phyloP scores from a whole-genome alignment of 2,329 filamentous ascomycete species.

The Fusarium scirpi region DNA sequence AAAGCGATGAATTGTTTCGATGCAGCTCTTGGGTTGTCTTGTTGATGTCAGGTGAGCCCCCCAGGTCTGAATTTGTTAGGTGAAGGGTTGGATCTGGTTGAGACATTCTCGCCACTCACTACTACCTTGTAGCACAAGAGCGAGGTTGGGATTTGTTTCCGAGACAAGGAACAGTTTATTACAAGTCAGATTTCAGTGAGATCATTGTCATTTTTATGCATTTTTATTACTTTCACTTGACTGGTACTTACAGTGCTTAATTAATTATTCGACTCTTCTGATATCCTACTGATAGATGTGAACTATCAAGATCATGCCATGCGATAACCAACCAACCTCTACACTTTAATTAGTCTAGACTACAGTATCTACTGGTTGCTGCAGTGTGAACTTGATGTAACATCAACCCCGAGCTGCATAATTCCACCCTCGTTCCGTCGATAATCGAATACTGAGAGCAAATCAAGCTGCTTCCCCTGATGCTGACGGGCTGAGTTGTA shows the following conservation, averaged over 20 bases:
- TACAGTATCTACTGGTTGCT: neutral
- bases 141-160: neutral
- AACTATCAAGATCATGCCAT: conserved; percentile 9
- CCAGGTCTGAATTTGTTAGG: neutral
- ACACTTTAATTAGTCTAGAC: neutral
- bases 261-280: neutral
- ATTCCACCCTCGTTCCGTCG: conserved; percentile 7
- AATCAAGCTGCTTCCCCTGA: conserved; percentile 9
- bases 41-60: conserved; percentile 18
- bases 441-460: neutral
- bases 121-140: neutral
- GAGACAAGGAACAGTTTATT: neutral
- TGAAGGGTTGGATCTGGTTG: conserved; percentile 16
- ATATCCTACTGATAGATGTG: neutral
- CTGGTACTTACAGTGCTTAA: neutral
- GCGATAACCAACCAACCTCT: neutral
- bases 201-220: neutral
- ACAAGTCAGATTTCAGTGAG: neutral
- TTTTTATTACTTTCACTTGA: neutral
- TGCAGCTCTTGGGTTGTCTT: conserved; percentile 14
- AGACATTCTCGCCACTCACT: conserved; percentile 12
- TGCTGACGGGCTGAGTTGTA: conserved; percentile 2
- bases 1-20: conserved; percentile 9
- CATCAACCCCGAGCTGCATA: conserved; percentile 12
- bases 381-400: conserved; percentile 18